Base-by-base conservation (phyloP, 441 rosid species). In the Eruca vesicaria region DNA sequence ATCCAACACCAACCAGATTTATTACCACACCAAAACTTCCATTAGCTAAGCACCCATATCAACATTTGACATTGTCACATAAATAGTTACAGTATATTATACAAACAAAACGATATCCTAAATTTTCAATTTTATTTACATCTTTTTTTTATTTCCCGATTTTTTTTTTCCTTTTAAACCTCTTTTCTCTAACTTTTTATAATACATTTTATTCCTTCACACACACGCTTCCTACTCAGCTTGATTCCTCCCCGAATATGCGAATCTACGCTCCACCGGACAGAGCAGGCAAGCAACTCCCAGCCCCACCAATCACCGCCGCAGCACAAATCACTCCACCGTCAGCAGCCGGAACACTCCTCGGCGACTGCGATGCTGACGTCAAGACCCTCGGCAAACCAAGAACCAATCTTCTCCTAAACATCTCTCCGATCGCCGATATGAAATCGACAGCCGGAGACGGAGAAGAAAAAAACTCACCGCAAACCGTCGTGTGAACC, bases 371-470 rank as follows among this genome's bases (percentile, higher is more conserved):
- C 12, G 92, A 86, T 1, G 89, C 78, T 38, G 94, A 86, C 60
- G 90, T 78, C 75, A 77, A 66, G 2, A 66, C 81, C 52, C 82
- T 82, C 3, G 84, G 77, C 5, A 84, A 77, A 56, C 80, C 83
- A 74, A 84, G 66, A 21, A 56, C 20, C 2, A 72, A 6, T 29
- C 83, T 82, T 69, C 84, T 77, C 75, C 80, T 80, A 2, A 86
- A 79, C 58, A 88, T 78, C 64, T 78, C 86, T 31, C 83, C 86
- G 78, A 86, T 73, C 3, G 80, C 93, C 50, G 89, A 80, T 57
- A 88, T 85, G 48, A 88, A 74, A 72, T 78, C 88, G 9, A 76
- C 59, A 0, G 76, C 76, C 15, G 87, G 82, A 69, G 83, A 82
- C 7, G 78, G 76, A 0, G 88, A 59, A 53, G 84, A 36, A 32